Conservation (phyloP, 2,329 filamentous ascomycete species). For the Ascochyta koolunga region DNA sequence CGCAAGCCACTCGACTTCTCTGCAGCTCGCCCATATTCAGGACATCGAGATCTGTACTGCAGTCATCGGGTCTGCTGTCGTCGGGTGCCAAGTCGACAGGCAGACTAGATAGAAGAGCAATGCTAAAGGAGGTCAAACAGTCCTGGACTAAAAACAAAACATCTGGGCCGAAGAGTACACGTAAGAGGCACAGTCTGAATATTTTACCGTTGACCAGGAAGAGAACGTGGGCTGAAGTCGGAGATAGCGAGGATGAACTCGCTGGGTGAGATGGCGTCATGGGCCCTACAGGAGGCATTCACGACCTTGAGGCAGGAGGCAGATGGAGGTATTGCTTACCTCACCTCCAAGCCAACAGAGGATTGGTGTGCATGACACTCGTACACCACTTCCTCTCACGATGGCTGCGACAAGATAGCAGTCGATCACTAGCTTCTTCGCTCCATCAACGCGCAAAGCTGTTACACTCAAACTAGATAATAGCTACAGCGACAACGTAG, state of each 20-base stretch:
- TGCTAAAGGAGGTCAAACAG: constrained; percentile 30
- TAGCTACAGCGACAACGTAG: no score
- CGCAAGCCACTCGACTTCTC: constrained; percentile 19
- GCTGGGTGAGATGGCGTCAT: no score
- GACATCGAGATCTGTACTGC: constrained; percentile 17
- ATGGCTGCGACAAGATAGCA: no score
- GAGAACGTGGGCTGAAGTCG: constrained; percentile 15
- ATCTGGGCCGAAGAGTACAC: constrained; percentile 6
- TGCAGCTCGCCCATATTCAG: constrained; percentile 17
- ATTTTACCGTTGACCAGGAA: constrained; percentile 2
- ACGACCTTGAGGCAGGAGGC: no score
- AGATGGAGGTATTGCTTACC: no score
- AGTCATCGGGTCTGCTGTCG: neutral
- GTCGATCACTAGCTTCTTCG: no score
- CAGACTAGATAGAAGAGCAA: constrained; percentile 12
- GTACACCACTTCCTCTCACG: no score
- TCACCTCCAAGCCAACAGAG: no score
- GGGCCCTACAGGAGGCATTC: no score
- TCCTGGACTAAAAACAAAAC: constrained; percentile 29
- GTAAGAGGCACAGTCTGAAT: constrained; percentile 17
- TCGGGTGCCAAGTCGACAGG: constrained; percentile 1
- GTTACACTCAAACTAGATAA: no score
- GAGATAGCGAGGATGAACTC: constrained; percentile 38
- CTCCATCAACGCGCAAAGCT: no score
- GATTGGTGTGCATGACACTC: no score